These are phyloP conservation scores for Pichia sorboxylosa DNA, from an alignment of 1,139 yeast genomes.

Conservation along the genomic window DNA sequence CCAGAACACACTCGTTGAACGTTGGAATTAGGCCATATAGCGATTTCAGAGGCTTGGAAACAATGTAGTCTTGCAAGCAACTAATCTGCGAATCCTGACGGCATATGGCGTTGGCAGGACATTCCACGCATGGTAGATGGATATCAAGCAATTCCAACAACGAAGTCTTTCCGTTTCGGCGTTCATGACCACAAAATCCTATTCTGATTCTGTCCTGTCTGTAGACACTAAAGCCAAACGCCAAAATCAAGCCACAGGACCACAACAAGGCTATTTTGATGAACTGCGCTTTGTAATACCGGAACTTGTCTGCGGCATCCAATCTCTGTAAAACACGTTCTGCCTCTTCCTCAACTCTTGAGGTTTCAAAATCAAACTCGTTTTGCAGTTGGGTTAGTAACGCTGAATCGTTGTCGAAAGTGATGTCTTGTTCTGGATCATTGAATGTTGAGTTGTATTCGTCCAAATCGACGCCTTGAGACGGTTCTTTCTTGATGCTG, in stretches of 20 bases:
- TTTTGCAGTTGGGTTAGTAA: conserved; percentile 14
- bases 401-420: conserved; percentile 13
- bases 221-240: conserved; percentile 24
- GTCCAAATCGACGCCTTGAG: background rate
- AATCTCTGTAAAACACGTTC: conserved; percentile 15
- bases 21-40: conserved; percentile 46
- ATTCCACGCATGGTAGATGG: conserved; percentile 50
- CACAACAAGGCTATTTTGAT: conserved; percentile 9
- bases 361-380: conserved; percentile 18
- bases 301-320: conserved; percentile 7
- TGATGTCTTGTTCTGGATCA: background rate
- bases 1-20: conserved; percentile 58
- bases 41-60: conserved; percentile 44
- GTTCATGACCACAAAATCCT: conserved; percentile 66
- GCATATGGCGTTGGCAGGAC: conserved; percentile 80
- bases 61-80: conserved; percentile 64
- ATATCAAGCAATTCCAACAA: conserved; percentile 3
- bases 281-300: conserved; percentile 8
- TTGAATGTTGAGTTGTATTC: background rate
- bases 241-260: conserved; percentile 14
- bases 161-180: conserved; percentile 4
- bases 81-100: conserved; percentile 45
- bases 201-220: conserved; percentile 46
- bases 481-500: too few species aligned
- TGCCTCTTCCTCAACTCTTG: conserved; percentile 18